Base-by-base conservation (phyloP, 208 protist species). In the Leishmania aethiopica region DNA sequence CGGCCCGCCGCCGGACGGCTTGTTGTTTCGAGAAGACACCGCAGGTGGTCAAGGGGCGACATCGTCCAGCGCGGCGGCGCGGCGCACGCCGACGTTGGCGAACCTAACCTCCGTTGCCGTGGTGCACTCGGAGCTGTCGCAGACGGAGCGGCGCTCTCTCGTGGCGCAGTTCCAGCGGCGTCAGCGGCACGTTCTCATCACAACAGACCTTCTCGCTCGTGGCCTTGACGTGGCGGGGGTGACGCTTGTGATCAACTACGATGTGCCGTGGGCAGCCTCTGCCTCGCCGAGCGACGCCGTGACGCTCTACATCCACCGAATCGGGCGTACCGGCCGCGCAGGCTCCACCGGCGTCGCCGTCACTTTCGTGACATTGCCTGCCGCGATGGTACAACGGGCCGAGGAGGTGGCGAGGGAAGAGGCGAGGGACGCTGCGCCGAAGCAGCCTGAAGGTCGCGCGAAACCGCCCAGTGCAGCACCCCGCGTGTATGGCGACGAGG, bases 171-270 rank as follows among this genome's bases (percentile, higher is more conserved):
- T 99, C 88, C 88, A 98, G 67, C 76, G 84, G 6, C 98, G 98
- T 6, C 90, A 98, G 80, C 91, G 91, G 3, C 90, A 96, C 47
- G 99, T 99, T 37, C 92, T 99, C 4, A 95, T 99, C 71, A 99
- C 99, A 1, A 99, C 99, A 2, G 99, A 99, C 87, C 67, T 99
- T 15, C 93, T 97, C 25, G 94, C 97, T 8, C 88, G 98, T 62
- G 97, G 97, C 45, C 85, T 99, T 28, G 98, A 99, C 88, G 97
- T 99, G n/a, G 89, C 96, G 47, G 95, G 98, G 42, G 95, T 99
- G 13, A 96, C 92, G 8, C 92, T 99, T 42, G 99, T 99, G 22
- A 92, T 99, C 67, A 99, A 99, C 95, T 99, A 99, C 89, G 99
- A 99, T 77, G 72, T 99, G 66, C 99, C 99, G 64, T 90, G 81